These are phyloP conservation scores for Ambrosia trifida DNA, from an alignment of 129 eudicot species.

Conservation along the genomic window DNA sequence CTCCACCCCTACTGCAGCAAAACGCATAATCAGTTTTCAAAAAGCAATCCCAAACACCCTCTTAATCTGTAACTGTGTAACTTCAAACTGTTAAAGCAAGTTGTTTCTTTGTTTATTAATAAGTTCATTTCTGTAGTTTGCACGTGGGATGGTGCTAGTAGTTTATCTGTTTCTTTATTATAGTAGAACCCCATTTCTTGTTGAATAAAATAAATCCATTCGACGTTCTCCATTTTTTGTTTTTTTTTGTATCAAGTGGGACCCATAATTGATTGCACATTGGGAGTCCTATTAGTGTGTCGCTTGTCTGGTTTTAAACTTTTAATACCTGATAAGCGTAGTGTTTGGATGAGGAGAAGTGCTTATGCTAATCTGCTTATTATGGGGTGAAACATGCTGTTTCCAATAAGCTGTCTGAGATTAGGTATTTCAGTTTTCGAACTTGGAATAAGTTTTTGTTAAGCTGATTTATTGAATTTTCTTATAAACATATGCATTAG, in stretches of 20 bases:
- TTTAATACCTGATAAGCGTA: neutral
- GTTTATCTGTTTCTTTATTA: neutral
- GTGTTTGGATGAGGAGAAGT: neutral
- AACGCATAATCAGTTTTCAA: too few species aligned
- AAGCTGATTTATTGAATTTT: neutral
- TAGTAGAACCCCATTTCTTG: neutral
- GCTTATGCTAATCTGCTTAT: neutral
- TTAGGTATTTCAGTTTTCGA: neutral
- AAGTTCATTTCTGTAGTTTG: constrained; percentile 2
- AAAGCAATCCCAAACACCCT: too few species aligned
- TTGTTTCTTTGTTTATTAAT: neutral
- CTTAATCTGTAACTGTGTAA: neutral
- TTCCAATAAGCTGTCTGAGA: neutral
- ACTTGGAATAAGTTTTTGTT: neutral
- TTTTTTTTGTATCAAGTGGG: neutral
- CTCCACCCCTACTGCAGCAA: too few species aligned
- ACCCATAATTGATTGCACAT: neutral
- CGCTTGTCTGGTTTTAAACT: neutral
- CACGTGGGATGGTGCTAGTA: neutral
- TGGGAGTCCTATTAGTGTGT: neutral
- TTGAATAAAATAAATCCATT: neutral
- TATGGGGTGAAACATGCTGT: neutral
- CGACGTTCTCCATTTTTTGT: neutral
- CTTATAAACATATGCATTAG: neutral
- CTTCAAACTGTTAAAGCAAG: neutral